Percentiles rank a stretch among this genome's conserved stretches.
phyloP scores from a whole-genome alignment of 495 filamentous ascomycete genomes.

The Aspergillus diversus region DNA sequence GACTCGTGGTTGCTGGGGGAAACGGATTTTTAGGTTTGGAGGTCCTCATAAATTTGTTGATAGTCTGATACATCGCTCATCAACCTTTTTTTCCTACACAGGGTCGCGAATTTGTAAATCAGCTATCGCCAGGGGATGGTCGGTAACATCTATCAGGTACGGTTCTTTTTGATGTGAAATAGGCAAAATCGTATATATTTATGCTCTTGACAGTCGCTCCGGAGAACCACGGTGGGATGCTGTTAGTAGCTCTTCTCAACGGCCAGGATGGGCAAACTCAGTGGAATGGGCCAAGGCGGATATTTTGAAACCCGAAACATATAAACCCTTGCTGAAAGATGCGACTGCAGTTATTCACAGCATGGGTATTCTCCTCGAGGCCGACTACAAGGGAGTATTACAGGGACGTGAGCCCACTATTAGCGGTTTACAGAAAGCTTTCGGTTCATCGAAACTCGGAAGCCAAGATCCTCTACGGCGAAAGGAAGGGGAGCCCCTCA shows the following conservation, averaged over 20 bases:
- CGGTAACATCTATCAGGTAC: slow-evolving; percentile 86
- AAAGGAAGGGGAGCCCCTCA: slow-evolving; percentile 58
- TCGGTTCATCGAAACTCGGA: slow-evolving; percentile 65
- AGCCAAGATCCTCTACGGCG: slow-evolving; percentile 68
- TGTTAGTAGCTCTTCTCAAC: slow-evolving; percentile 70
- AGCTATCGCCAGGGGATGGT: slow-evolving; percentile 79
- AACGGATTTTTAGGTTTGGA: slow-evolving; percentile 79
- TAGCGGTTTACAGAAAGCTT: slow-evolving; percentile 74
- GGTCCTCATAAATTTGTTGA: not conserved
- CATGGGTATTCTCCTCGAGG: slow-evolving; percentile 96
- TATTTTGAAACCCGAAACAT: slow-evolving; percentile 78
- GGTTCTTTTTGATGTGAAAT: not conserved
- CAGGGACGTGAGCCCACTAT: slow-evolving; percentile 77
- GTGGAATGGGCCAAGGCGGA: slow-evolving; percentile 88
- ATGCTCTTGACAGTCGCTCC: slow-evolving; percentile 65
- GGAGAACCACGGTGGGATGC: slow-evolving; percentile 83
- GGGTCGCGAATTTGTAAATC: slow-evolving; percentile 91
- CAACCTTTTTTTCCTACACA: slow-evolving; percentile 18
- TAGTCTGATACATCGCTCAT: not conserved
- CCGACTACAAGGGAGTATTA: slow-evolving; percentile 94
- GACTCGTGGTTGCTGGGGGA: slow-evolving; percentile 87
- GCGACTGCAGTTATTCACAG: slow-evolving; percentile 87
- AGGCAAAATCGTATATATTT: slow-evolving; percentile 15
- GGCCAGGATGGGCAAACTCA: slow-evolving; percentile 78
- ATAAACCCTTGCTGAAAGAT: slow-evolving; percentile 67